These are phyloP conservation scores for Claviceps monticola DNA, from an alignment of 2,329 filamentous ascomycete species.

Conservation along the genomic window DNA sequence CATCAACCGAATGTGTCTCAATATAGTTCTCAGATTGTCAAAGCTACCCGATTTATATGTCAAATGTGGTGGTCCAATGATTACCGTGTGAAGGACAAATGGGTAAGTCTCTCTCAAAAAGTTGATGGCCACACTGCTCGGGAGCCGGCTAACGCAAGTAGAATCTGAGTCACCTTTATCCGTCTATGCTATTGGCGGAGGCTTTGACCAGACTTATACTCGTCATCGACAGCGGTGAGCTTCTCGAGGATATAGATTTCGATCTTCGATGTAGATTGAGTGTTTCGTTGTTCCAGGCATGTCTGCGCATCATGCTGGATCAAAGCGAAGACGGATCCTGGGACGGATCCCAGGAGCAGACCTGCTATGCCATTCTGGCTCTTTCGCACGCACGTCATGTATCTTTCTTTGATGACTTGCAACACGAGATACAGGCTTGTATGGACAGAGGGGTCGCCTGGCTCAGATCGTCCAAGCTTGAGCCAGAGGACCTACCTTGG, in stretches of 20 bases:
- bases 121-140: neutral
- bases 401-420: slow-evolving; percentile 3
- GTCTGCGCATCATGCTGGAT: slow-evolving; percentile 5
- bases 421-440: neutral
- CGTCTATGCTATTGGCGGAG: slow-evolving; percentile 7
- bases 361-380: slow-evolving; percentile 7
- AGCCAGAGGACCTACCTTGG: slow-evolving; percentile 5
- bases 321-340: slow-evolving; percentile 8
- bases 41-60: slow-evolving; percentile 6
- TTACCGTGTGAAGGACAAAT: slow-evolving; percentile 8
- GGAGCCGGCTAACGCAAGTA: neutral
- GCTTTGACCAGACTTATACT: slow-evolving; percentile 1
- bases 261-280: neutral
- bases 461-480: neutral
- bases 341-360: slow-evolving; percentile 6
- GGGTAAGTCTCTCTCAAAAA: slow-evolving; percentile 3
- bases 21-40: slow-evolving; percentile 7
- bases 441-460: slow-evolving; percentile 4
- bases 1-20: neutral
- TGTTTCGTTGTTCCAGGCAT: slow-evolving; percentile 6
- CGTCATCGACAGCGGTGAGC: neutral
- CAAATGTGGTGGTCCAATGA: slow-evolving; percentile 6
- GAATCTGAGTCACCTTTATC: slow-evolving; percentile 7
- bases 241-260: slow-evolving; percentile 2
- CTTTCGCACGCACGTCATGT: slow-evolving; percentile 4